phyloP scores from a whole-genome alignment of 768 basidiomycete genomes.

The Neoboletus subvelutipes region DNA sequence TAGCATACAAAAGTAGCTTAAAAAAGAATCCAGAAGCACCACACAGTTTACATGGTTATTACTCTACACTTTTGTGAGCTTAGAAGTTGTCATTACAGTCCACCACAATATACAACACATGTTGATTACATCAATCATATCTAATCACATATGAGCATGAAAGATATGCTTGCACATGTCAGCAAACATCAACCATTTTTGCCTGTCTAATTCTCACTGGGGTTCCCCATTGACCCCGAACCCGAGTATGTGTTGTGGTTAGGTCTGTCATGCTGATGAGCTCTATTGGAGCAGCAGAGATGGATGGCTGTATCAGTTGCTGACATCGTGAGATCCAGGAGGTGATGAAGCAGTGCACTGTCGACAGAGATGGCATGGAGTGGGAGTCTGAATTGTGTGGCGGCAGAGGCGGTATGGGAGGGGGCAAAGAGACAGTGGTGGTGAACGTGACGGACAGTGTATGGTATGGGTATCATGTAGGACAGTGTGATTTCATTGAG shows the following conservation, averaged over 20 bases:
- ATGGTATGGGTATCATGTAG: constrained; percentile 5
- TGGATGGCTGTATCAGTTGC: constrained; percentile 17
- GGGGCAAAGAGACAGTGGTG: constrained; percentile 6
- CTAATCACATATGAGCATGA: too few species aligned
- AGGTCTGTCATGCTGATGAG: constrained; percentile 11
- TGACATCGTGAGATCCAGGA: constrained; percentile 11
- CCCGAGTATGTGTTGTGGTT: constrained; percentile 10
- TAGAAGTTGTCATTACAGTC: too few species aligned
- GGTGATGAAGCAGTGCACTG: constrained; percentile 10
- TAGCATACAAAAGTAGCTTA: too few species aligned
- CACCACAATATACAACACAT: too few species aligned
- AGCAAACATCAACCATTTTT: too few species aligned
- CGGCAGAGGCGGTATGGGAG: constrained; percentile 11
- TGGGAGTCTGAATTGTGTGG: constrained; percentile 17
- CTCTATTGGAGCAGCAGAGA: constrained; percentile 14
- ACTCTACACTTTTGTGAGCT: too few species aligned
- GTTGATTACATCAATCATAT: too few species aligned
- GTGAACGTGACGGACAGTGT: constrained; percentile 6
- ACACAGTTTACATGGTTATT: too few species aligned
- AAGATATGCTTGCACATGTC: too few species aligned
- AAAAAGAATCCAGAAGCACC: too few species aligned
- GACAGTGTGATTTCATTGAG: constrained; percentile 10
- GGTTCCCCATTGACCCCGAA: constrained; percentile 15
- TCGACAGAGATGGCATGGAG: constrained; percentile 17
- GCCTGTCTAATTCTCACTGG: too few species aligned